Evolutionary conservation across 495 filamentous ascomycete genomes (phyloP).

Genomic region (Tuber microsphaerosporum): DNA sequence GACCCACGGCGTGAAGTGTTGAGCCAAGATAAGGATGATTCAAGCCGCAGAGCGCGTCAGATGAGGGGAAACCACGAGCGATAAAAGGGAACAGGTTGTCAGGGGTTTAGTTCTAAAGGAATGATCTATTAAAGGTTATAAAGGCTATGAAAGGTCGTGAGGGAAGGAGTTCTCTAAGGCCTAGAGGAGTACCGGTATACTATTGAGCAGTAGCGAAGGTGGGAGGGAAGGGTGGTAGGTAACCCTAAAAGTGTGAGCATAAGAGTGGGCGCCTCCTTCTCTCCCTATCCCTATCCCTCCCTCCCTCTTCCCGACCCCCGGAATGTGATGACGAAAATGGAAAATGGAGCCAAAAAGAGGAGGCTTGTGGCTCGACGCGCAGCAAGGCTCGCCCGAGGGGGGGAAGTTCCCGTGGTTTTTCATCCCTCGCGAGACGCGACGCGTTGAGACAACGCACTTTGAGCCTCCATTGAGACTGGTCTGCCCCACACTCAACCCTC

Average conservation of each 20-base stretch:
- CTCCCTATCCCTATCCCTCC: not conserved
- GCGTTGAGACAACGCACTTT: not conserved
- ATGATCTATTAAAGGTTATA: not conserved
- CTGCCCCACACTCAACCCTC: not conserved
- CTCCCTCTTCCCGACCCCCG: not conserved
- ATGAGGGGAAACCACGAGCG: not conserved
- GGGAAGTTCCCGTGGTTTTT: not conserved
- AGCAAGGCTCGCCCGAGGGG: slow-evolving; percentile 22
- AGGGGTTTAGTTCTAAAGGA: not conserved
- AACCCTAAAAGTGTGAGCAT: slow-evolving; percentile 15
- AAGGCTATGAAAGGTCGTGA: slow-evolving; percentile 6
- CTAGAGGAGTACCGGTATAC: not conserved
- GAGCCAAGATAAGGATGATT: not conserved
- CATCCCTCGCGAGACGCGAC: not conserved
- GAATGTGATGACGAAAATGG: slow-evolving; percentile 32
- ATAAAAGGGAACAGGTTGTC: not conserved
- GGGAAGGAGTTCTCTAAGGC: not conserved
- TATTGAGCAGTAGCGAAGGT: slow-evolving; percentile 8
- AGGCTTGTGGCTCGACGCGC: slow-evolving; percentile 33
- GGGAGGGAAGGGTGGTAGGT: slow-evolving; percentile 12
- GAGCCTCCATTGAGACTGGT: slow-evolving; percentile 1
- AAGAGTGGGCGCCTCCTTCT: slow-evolving; percentile 1
- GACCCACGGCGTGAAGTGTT: not conserved
- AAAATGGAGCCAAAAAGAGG: slow-evolving; percentile 21
- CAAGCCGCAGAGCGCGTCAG: slow-evolving; percentile 14